A percentile compares a stretch with the other conserved stretches of the same genome.
phyloP scores from a whole-genome alignment of 78 protist species.

The Dictyostelium brefeldianum region DNA sequence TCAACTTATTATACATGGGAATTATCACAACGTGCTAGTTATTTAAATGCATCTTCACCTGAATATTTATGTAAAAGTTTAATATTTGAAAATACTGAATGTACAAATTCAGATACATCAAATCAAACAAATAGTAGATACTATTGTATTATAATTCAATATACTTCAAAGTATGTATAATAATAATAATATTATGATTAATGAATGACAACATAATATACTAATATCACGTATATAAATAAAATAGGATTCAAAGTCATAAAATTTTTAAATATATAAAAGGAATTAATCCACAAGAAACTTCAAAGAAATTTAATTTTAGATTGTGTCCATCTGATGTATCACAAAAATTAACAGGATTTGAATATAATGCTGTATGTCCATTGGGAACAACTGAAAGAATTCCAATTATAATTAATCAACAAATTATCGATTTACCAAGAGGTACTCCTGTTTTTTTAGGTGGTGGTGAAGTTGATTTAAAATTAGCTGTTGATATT shows the following conservation, averaged over 20 bases:
- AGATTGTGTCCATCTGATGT: slow-evolving; percentile 50
- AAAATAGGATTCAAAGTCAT: slow-evolving; percentile 56
- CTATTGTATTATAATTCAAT: slow-evolving; percentile 70
- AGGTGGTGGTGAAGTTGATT: slow-evolving; percentile 79
- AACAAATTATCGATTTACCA: slow-evolving; percentile 26
- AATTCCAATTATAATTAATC: slow-evolving; percentile 67
- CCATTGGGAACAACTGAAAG: slow-evolving; percentile 43
- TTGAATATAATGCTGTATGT: slow-evolving; percentile 82
- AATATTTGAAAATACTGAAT: slow-evolving; percentile 68
- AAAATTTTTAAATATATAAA: slow-evolving; percentile 70
- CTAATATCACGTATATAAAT: neutral
- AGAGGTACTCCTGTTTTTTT: slow-evolving; percentile 32
- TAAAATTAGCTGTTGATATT: slow-evolving; percentile 48
- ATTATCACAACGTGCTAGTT: slow-evolving; percentile 49
- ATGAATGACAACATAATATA: slow-evolving; percentile 3
- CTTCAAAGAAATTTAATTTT: slow-evolving; percentile 41
- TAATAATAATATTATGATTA: no score
- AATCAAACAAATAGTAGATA: slow-evolving; percentile 73
- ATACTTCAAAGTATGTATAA: slow-evolving; percentile 55
- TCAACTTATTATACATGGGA: slow-evolving; percentile 46
- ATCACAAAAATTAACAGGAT: slow-evolving; percentile 63
- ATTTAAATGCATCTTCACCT: slow-evolving; percentile 47
- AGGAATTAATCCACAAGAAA: neutral
- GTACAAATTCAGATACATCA: slow-evolving; percentile 32
- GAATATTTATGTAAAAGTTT: slow-evolving; percentile 74